Conservation (phyloP, 2,329 filamentous ascomycete species). For the Talaromyces sp. region DNA sequence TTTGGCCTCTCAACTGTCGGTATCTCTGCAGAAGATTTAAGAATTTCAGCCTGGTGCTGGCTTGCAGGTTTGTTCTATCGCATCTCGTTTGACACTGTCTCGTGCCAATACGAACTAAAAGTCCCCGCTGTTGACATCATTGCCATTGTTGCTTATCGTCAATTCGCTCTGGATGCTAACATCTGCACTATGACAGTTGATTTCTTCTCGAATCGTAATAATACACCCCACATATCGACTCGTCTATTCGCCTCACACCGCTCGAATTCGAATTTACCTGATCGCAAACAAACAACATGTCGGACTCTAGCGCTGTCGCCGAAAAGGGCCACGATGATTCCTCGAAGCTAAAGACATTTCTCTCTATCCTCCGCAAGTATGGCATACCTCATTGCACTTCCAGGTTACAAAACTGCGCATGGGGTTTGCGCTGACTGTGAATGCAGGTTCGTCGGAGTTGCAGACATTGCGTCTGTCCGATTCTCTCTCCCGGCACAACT, state of each 20-base stretch:
- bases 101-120: slow-evolving; percentile 1
- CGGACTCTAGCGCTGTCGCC: slow-evolving; percentile 22
- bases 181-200: not conserved
- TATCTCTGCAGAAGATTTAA: not conserved
- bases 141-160: not conserved
- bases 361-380: slow-evolving; percentile 84
- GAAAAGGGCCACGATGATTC: slow-evolving; percentile 70
- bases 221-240: not conserved
- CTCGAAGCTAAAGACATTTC: slow-evolving; percentile 84
- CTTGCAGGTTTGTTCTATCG: not conserved
- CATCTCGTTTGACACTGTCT: not conserved
- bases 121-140: slow-evolving; percentile 5
- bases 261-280: not conserved
- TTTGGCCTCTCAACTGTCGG: not conserved
- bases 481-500: slow-evolving; percentile 96
- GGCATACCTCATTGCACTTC: slow-evolving; percentile 26
- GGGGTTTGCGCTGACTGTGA: slow-evolving; percentile 8
- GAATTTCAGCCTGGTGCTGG: not conserved
- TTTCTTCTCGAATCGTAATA: not conserved
- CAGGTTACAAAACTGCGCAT: slow-evolving; percentile 4
- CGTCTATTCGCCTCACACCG: not conserved
- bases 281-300: not conserved
- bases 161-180: not conserved
- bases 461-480: slow-evolving; percentile 90
- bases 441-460: slow-evolving; percentile 84